Conservation (phyloP, 371 early-diverging fungal genomes). For the Mortierella sp. region DNA sequence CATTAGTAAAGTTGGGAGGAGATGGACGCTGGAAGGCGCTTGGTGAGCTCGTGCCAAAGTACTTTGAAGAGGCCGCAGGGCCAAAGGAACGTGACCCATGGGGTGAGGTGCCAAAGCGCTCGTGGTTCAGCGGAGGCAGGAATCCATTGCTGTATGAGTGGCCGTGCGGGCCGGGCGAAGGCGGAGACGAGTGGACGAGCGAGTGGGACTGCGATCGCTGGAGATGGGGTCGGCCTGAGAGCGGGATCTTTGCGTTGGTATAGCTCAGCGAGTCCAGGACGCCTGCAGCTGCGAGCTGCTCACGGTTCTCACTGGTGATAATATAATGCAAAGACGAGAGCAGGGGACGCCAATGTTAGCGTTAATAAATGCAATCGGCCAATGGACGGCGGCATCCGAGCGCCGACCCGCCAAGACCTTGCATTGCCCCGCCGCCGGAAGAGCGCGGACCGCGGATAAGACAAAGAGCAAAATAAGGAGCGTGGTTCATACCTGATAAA, state of each 20-base stretch:
- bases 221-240: conserved; percentile 34
- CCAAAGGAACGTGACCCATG: conserved; percentile 35
- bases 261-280: conserved; percentile 44
- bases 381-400: too few relatives aligned
- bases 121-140: conserved; percentile 37
- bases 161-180: conserved; percentile 41
- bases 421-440: too few relatives aligned
- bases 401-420: too few relatives aligned
- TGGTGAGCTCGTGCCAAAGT: conserved; percentile 52
- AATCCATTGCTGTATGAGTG: conserved; percentile 30
- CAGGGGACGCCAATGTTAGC: too few relatives aligned
- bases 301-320: conserved; percentile 35
- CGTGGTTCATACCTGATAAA: conserved; percentile 39
- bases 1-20: conserved; percentile 10
- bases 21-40: conserved; percentile 39
- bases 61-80: conserved; percentile 29
- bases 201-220: conserved; percentile 45
- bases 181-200: conserved; percentile 35
- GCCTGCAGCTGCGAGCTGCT: conserved; percentile 49
- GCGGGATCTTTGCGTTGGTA: conserved; percentile 21
- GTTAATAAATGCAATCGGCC: too few relatives aligned
- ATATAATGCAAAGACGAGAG: too few relatives aligned
- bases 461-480: background rate
- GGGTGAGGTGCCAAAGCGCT: conserved; percentile 34
- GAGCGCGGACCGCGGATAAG: background rate